Conservation (phyloP, 2,329 filamentous ascomycete genomes). For the Colletotrichum incanum region DNA sequence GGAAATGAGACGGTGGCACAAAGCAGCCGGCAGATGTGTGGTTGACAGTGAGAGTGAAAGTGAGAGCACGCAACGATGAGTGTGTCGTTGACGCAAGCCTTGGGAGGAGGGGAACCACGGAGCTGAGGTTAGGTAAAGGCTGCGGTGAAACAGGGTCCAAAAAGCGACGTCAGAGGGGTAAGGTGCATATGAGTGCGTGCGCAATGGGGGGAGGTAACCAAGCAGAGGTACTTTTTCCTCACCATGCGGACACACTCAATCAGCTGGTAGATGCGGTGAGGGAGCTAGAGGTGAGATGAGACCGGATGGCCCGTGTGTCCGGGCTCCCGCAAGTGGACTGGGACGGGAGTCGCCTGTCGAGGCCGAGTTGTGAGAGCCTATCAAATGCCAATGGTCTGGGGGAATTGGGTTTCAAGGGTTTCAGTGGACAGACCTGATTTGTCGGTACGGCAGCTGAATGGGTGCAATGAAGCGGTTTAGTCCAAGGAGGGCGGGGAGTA, state of each 20-base stretch:
- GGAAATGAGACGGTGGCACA: conserved; percentile 7
- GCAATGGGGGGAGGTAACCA: conserved; percentile 12
- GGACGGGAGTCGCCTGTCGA: conserved; percentile 11
- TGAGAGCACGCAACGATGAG: not conserved
- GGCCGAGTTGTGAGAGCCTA: conserved; percentile 5
- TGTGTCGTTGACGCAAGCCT: conserved; percentile 33
- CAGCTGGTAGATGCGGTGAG: conserved; percentile 30
- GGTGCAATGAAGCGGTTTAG: not conserved
- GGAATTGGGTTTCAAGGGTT: conserved; percentile 1
- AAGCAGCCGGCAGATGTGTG: not conserved
- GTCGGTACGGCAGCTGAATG: not conserved
- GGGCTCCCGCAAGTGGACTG: conserved; percentile 31
- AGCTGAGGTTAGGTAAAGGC: conserved; percentile 19
- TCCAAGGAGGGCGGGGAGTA: not conserved
- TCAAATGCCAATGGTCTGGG: not conserved
- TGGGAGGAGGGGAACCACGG: conserved; percentile 35
- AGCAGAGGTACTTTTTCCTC: conserved; percentile 24
- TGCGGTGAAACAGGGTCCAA: conserved; percentile 36
- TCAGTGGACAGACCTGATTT: conserved; percentile 6
- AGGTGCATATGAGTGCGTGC: conserved; percentile 17
- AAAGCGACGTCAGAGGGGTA: conserved; percentile 41
- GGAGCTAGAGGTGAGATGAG: conserved; percentile 30
- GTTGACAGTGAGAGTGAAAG: not conserved
- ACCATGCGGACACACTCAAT: not conserved
- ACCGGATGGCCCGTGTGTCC: conserved; percentile 37